Base-by-base conservation (phyloP, 768 basidiomycete species). In the Xerocomellus amylosporus region DNA sequence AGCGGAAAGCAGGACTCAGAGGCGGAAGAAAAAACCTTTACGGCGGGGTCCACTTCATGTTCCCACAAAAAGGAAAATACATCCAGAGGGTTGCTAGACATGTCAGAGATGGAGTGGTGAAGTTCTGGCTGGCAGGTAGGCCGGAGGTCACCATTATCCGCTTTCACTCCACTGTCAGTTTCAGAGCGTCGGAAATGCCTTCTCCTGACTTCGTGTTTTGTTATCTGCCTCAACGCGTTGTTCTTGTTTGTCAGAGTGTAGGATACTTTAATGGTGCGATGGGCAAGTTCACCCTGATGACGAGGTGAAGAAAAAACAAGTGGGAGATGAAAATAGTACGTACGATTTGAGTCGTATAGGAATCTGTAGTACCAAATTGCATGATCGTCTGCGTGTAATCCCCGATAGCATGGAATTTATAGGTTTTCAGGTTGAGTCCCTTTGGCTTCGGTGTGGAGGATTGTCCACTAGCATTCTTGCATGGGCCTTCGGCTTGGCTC, bases 221-320 rank as follows among this genome's bases (percentile, higher is more conserved):
- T 63, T 41, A 79, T 73, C 41, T 76, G 71, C 1, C 42, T 36
- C 0, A 45, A 34, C 4, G 59, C 55, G n/a, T 71, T 45, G 1
- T 59, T 65, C 55, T 77, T 77, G 59, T 75, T 77, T 0, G 72
- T 75, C 2, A 63, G 46, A 0, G 43, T 51, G 45, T 78, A 80
- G 14, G 72, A 56, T 0, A 53, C 56, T 55, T 82, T 80, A 20
- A 76, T 57, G 0, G 28, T 43, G 0, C 62, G 50, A 49, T 80
- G 77, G 28, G 73, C 67, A 0, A 70, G 65, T 61, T 77, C 76
- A 14, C 73, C 69, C 76, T 78, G n/a, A 8, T 6, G 12, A 31
- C 30, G 5, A 42, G 8, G 14, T 42, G 3, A n/a, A 7, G 13
- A 43, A n/a, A 7, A 14, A 8, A 45, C 1, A 30, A 1, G 2